A percentile compares a stretch with the other conserved stretches of the same genome.
These are phyloP conservation scores for Fonsecaea erecta DNA, from an alignment of 2,329 filamentous ascomycete species.

Conservation along the genomic window DNA sequence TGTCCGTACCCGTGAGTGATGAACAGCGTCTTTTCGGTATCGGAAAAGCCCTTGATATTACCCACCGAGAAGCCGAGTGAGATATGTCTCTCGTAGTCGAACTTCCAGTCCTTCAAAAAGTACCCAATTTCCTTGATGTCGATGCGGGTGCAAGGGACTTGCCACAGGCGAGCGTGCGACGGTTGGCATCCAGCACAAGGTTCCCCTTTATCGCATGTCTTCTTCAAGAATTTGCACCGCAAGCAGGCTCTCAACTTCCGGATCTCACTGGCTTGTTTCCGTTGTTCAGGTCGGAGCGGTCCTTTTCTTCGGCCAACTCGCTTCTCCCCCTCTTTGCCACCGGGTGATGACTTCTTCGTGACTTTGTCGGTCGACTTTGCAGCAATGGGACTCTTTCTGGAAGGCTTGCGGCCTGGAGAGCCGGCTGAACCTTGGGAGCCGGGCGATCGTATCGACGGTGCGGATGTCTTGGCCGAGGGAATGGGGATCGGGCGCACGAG, in stretches of 20 bases:
- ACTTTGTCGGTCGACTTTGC: slow-evolving; percentile 83
- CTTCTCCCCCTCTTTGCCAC: slow-evolving; percentile 86
- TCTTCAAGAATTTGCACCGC: slow-evolving; percentile 98
- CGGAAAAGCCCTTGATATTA: slow-evolving; percentile 86
- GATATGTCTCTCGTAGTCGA: slow-evolving; percentile 90
- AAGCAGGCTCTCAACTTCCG: slow-evolving; percentile 91
- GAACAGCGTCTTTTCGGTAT: slow-evolving; percentile 72
- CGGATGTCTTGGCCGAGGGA: slow-evolving; percentile 51
- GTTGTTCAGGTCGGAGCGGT: slow-evolving; percentile 87
- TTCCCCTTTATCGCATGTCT: slow-evolving; percentile 97
- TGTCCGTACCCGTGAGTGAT: slow-evolving; percentile 97
- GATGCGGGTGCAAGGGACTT: slow-evolving; percentile 95
- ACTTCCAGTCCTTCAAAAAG: slow-evolving; percentile 99
- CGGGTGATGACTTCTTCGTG: slow-evolving; percentile 73
- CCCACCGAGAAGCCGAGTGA: slow-evolving; percentile 85
- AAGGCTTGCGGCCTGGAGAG: slow-evolving; percentile 68
- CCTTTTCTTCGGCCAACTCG: slow-evolving; percentile 89
- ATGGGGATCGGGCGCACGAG: slow-evolving; percentile 69
- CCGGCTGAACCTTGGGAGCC: slow-evolving; percentile 65
- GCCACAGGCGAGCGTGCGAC: slow-evolving; percentile 93
- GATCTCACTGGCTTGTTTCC: slow-evolving; percentile 96
- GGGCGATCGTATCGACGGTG: slow-evolving; percentile 64
- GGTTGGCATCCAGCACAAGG: slow-evolving; percentile 94
- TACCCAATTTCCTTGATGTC: slow-evolving; percentile 98
- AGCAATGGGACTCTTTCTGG: slow-evolving; percentile 74